Base-by-base conservation (phyloP, 345 rosid species). In the Eucalyptus cloeziana region DNA sequence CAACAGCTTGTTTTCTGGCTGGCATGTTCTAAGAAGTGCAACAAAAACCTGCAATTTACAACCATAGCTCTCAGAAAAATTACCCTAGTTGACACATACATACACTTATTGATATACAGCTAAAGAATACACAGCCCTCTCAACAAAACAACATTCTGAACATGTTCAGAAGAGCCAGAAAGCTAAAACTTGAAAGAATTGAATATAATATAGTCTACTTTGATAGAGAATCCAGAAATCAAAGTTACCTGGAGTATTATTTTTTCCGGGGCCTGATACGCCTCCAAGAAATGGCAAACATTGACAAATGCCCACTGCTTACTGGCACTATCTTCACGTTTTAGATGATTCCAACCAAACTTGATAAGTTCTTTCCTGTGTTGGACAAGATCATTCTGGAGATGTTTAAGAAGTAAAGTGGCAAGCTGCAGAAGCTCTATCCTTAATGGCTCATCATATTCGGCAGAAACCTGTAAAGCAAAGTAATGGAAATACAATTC, bases 271-370 rank as follows among this genome's bases (percentile, higher is more conserved):
- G 99, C 99, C 93, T 98, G 99, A 92, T 97, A 98, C 76, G 99
- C 99, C 94, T 98, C 99, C 94, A 98, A 91, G 93, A 98, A 98
- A 92, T 98, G 99, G 88, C 99, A 97, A 90, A 98, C 99, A 91
- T 98, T 98, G 89, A 98, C 99, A 95, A 98, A 98, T 81, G 99
- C 99, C 99, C 99, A 98, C 92, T 98, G 99, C 94, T 98, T 98
- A 93, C 99, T 98, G 90, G 99, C 99, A 94, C 99, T 98, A 89
- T 98, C 99, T 93, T 98, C 99, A 81, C 99, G 97, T 92, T 98
- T 98, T 87, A 98, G 98, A 94, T 98, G 99, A 95, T 97, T 98
- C 99, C 99, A 98, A 69, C 99, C 99, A 93, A 98, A 98, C 92
- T 98, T 98, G 89, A 98, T 98, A 85, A 98, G 96, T 90, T 98